Evolutionary conservation across 306 rosid species (phyloP).

Genomic region (Trichosanthes cucumerina): DNA sequence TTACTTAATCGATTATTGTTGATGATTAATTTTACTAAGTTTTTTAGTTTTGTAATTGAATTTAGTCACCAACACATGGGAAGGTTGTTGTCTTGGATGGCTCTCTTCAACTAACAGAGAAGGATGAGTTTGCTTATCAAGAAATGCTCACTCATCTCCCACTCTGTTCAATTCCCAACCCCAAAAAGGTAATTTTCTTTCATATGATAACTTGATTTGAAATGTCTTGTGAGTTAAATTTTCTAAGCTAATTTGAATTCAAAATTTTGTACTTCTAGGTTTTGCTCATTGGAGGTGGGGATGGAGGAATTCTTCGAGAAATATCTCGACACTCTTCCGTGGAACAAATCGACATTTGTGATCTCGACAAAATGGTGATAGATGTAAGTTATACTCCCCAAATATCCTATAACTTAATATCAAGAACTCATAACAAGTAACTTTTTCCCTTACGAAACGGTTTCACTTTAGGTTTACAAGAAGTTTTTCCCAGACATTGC

Average conservation of each 20-base stretch:
- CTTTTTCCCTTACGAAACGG: neutral
- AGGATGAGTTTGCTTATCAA: conserved; percentile 43
- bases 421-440: neutral
- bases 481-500: conserved; percentile 52
- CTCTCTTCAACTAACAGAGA: conserved; percentile 32
- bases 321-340: conserved; percentile 51
- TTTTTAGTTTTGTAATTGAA: neutral
- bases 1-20: neutral
- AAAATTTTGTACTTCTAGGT: conserved; percentile 19
- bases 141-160: conserved; percentile 45
- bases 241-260: neutral
- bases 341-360: conserved; percentile 58
- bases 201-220: neutral
- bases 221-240: neutral
- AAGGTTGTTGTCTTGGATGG: conserved; percentile 39
- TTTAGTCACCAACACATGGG: conserved; percentile 26
- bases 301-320: conserved; percentile 70
- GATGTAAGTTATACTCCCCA: conserved; percentile 26
- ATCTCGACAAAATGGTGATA: conserved; percentile 57
- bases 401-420: neutral
- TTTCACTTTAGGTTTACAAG: conserved; percentile 40
- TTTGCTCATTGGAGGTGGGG: conserved; percentile 69
- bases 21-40: neutral
- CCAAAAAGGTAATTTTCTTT: neutral
- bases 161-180: conserved; percentile 22